A percentile compares a stretch with the other conserved stretches of the same genome.
Evolutionary conservation across 2,329 filamentous ascomycete genomes (phyloP).

Genomic region (Cephalotrichum gorgonifer): DNA sequence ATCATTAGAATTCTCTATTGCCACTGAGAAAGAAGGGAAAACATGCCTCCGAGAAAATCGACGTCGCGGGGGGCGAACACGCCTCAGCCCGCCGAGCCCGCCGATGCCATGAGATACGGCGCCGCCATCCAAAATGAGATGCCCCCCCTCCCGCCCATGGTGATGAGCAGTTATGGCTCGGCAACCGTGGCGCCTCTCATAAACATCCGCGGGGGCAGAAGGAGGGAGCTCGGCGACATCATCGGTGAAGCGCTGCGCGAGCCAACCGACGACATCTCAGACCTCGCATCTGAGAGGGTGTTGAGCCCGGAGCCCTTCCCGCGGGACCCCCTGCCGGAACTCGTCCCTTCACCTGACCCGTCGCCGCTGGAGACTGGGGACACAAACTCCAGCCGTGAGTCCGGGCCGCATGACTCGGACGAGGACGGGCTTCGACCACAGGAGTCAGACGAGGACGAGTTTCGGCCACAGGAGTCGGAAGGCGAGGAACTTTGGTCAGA

Average conservation of each 20-base stretch:
- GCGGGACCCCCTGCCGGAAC: neutral
- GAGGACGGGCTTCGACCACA: too few relatives aligned
- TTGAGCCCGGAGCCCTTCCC: neutral
- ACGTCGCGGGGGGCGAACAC: constrained; percentile 3
- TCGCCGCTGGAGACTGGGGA: too few relatives aligned
- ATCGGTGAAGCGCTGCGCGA: constrained; percentile 11
- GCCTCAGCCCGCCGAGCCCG: constrained; percentile 2
- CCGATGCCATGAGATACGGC: neutral
- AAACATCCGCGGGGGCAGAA: constrained; percentile 11
- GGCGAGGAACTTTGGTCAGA: neutral
- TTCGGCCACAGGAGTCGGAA: neutral
- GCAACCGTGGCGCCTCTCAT: constrained; percentile 11
- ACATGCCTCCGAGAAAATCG: constrained; percentile 1
- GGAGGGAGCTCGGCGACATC: constrained; percentile 10
- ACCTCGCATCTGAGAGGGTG: neutral
- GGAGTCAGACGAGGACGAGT: neutral
- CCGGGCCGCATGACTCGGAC: too few relatives aligned
- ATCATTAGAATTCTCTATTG: neutral
- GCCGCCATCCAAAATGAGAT: constrained; percentile 12
- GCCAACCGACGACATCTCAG: constrained; percentile 6
- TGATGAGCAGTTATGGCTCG: constrained; percentile 14
- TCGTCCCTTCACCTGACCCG: too few relatives aligned
- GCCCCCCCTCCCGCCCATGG: constrained; percentile 11
- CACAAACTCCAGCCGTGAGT: too few relatives aligned
- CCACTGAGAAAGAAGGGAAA: too few relatives aligned